Percentiles rank a stretch among this genome's conserved stretches.
phyloP scores from a whole-genome alignment of 164 flowering plant genomes.

The Tinospora cordifolia region DNA sequence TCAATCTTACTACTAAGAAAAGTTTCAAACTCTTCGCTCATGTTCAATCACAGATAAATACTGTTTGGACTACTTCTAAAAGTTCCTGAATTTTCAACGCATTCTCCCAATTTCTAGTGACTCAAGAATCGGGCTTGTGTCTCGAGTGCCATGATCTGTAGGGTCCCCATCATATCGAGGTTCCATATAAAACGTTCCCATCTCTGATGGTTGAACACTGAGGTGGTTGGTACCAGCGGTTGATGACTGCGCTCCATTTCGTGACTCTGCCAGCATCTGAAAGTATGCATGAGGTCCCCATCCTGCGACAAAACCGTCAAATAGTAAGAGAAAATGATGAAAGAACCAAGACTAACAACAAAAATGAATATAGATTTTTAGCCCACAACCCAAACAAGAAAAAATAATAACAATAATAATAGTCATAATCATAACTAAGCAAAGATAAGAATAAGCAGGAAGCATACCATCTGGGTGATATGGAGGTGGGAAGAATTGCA shows the following conservation, averaged over 20 bases:
- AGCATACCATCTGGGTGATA: conserved; percentile 7
- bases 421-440: neutral
- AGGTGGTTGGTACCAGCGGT: conserved; percentile 18
- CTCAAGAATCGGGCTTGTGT: conserved; percentile 26
- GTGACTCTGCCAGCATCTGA: conserved; percentile 38
- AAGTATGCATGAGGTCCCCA: conserved; percentile 32
- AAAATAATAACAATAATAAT: neutral
- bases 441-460: neutral
- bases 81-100: neutral
- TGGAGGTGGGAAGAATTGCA: conserved; percentile 17
- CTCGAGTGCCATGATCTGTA: conserved; percentile 1
- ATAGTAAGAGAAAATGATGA: neutral
- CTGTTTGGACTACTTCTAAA: neutral
- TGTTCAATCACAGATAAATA: neutral
- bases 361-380: neutral
- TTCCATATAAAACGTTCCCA: conserved; percentile 27
- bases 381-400: neutral
- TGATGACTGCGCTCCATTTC: conserved; percentile 23
- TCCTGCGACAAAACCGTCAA: conserved; percentile 13
- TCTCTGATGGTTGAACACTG: conserved; percentile 24
- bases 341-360: neutral
- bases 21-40: neutral
- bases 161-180: conserved; percentile 17
- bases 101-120: conserved; percentile 30
- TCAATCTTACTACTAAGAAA: neutral